Percentiles rank a stretch among this genome's conserved stretches.
These are phyloP conservation scores for Mycena alexandri DNA, from an alignment of 768 basidiomycete genomes.

Conservation along the genomic window DNA sequence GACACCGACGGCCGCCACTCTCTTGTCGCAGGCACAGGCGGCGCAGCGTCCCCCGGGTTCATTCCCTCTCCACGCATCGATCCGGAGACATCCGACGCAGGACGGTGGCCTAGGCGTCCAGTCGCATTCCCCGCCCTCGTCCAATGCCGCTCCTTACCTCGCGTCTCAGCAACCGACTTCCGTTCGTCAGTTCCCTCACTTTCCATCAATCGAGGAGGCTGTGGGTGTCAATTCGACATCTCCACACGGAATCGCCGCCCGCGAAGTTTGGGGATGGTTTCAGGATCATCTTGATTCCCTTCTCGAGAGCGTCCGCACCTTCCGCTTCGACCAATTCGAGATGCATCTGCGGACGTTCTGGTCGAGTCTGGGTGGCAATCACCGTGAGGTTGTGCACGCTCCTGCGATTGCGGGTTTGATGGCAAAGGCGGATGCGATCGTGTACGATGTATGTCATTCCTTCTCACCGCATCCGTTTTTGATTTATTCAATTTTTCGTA, in stretches of 20 bases:
- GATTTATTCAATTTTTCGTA: conserved; percentile 33
- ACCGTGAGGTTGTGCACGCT: conserved; percentile 90
- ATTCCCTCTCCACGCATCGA: conserved; percentile 79
- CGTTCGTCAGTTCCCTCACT: conserved; percentile 82
- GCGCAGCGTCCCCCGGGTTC: conserved; percentile 69
- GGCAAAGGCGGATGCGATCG: conserved; percentile 90
- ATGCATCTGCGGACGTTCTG: conserved; percentile 90
- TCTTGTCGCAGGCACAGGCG: conserved; percentile 84
- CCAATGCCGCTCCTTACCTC: conserved; percentile 61
- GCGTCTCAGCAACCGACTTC: conserved; percentile 67
- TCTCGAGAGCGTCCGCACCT: conserved; percentile 79
- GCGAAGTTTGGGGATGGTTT: conserved; percentile 94
- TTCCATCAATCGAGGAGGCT: conserved; percentile 90
- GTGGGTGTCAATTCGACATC: conserved; percentile 81
- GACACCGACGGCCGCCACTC: conserved; percentile 84
- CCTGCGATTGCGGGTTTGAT: conserved; percentile 90
- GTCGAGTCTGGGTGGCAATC: conserved; percentile 77
- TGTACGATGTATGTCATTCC: conserved; percentile 80
- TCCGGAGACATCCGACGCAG: conserved; percentile 77
- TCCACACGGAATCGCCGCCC: conserved; percentile 81
- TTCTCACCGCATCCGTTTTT: conserved; percentile 32
- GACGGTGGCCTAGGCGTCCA: conserved; percentile 68
- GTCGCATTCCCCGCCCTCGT: conserved; percentile 68
- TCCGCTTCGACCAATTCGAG: conserved; percentile 92
- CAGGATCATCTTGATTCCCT: conserved; percentile 90